These are phyloP conservation scores for Penicillium steckii DNA, from an alignment of 495 filamentous ascomycete species.

Conservation along the genomic window DNA sequence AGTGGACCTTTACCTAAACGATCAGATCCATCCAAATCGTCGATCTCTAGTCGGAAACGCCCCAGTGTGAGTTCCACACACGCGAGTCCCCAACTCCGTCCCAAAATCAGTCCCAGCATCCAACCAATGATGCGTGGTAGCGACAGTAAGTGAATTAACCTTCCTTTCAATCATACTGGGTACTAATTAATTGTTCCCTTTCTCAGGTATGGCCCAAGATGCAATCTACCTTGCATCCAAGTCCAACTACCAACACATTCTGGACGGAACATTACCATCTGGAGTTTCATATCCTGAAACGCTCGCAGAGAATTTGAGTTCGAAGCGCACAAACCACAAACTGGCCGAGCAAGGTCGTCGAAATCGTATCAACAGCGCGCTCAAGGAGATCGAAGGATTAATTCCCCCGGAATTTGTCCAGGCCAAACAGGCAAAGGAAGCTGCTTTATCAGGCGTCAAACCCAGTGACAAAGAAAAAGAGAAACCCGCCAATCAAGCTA, in stretches of 20 bases:
- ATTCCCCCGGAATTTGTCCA: conserved; percentile 58
- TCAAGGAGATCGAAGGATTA: conserved; percentile 86
- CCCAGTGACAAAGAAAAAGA: conserved; percentile 44
- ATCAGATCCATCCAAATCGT: conserved; percentile 35
- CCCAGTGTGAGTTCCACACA: conserved; percentile 74
- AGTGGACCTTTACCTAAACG: conserved; percentile 41
- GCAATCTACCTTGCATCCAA: conserved; percentile 87
- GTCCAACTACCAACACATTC: conserved; percentile 96
- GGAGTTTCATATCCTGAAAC: conserved; percentile 90
- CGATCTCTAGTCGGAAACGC: conserved; percentile 57
- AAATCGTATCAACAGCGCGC: conserved; percentile 91
- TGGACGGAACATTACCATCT: conserved; percentile 87
- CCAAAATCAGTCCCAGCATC: conserved; percentile 91
- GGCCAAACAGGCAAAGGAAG: conserved; percentile 33
- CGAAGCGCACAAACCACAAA: conserved; percentile 96
- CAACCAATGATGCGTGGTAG: conserved; percentile 81
- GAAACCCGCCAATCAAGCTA: conserved; percentile 53
- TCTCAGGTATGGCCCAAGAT: conserved; percentile 55
- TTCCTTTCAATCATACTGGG: too few species aligned
- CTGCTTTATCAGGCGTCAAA: conserved; percentile 27
- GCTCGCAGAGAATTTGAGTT: conserved; percentile 87
- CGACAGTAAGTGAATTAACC: conserved; percentile 61
- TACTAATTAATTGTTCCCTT: conserved; percentile 8
- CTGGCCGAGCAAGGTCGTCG: conserved; percentile 94
- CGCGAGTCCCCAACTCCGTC: conserved; percentile 78